Conservation (phyloP, 1,284 basidiomycete species). For the Apiotrichum siamense region DNA sequence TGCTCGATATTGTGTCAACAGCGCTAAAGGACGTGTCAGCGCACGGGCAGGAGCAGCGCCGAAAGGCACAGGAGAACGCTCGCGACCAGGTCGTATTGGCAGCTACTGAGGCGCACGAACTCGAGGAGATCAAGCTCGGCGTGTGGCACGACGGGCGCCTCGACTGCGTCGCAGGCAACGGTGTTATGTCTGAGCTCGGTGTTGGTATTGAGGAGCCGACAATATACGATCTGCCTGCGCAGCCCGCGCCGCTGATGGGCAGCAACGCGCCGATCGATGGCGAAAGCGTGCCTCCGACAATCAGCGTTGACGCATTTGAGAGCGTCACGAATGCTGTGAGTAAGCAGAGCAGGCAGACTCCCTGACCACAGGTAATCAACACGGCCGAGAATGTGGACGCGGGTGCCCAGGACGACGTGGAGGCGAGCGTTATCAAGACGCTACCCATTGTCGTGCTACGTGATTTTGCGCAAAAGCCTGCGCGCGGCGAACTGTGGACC, state of each 20-base stretch:
- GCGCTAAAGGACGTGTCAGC: constrained; percentile 61
- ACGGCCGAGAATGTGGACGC: not conserved
- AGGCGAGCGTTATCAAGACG: constrained; percentile 53
- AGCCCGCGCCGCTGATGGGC: constrained; percentile 33
- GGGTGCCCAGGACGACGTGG: constrained; percentile 10
- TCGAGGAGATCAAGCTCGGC: constrained; percentile 53
- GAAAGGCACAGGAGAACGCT: constrained; percentile 31
- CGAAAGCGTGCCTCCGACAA: constrained; percentile 26
- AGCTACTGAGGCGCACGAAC: constrained; percentile 30
- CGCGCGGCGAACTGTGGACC: constrained; percentile 63
- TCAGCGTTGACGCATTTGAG: not conserved
- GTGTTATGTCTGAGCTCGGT: constrained; percentile 74
- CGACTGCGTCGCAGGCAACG: constrained; percentile 73
- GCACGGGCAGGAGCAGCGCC: constrained; percentile 47
- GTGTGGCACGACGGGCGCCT: constrained; percentile 74
- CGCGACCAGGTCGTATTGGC: constrained; percentile 22
- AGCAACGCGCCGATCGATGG: constrained; percentile 30
- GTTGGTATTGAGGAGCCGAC: constrained; percentile 61
- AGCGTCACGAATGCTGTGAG: not conserved
- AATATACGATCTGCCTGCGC: constrained; percentile 42
- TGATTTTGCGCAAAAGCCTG: constrained; percentile 65
- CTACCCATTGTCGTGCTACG: constrained; percentile 80
- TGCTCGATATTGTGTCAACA: constrained; percentile 71
- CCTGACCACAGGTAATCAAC: not conserved
- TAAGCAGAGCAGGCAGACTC: not conserved